Evolutionary conservation across 768 basidiomycete species (phyloP).

Genomic region (Lactarius hatsudake): DNA sequence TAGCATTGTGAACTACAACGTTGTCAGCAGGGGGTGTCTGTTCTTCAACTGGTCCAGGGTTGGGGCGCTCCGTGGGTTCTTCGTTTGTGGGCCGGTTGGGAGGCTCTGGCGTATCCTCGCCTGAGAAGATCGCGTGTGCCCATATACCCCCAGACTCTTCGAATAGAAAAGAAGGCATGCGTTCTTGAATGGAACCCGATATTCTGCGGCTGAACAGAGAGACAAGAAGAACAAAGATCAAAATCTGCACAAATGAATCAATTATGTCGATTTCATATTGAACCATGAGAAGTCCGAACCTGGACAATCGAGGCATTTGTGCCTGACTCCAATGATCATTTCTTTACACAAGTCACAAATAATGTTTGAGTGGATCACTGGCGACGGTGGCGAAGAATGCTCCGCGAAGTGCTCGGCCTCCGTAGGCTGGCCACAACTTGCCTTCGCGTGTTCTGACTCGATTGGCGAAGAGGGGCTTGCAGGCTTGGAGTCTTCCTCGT

Average conservation of each 20-base stretch:
- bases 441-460: not conserved
- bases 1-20: constrained; percentile 56
- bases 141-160: constrained; percentile 60
- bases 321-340: constrained; percentile 60
- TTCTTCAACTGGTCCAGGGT: not conserved
- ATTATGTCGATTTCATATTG: not conserved
- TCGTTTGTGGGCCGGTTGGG: not conserved
- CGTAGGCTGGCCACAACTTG: not conserved
- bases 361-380: constrained; percentile 51
- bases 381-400: constrained; percentile 5
- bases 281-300: constrained; percentile 39
- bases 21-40: not conserved
- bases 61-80: not conserved
- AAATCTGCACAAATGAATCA: constrained; percentile 46
- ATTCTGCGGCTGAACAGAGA: constrained; percentile 37
- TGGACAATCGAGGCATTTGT: constrained; percentile 79
- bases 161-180: constrained; percentile 72
- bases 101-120: constrained; percentile 35
- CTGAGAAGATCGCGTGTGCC: constrained; percentile 57
- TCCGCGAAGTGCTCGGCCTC: not conserved
- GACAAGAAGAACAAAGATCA: constrained; percentile 65
- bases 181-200: constrained; percentile 17
- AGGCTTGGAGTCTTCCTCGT: not conserved
- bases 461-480: not conserved
- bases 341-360: constrained; percentile 62